Conservation (phyloP, 1,284 basidiomycete genomes). For the Ceratobasidium sp. region DNA sequence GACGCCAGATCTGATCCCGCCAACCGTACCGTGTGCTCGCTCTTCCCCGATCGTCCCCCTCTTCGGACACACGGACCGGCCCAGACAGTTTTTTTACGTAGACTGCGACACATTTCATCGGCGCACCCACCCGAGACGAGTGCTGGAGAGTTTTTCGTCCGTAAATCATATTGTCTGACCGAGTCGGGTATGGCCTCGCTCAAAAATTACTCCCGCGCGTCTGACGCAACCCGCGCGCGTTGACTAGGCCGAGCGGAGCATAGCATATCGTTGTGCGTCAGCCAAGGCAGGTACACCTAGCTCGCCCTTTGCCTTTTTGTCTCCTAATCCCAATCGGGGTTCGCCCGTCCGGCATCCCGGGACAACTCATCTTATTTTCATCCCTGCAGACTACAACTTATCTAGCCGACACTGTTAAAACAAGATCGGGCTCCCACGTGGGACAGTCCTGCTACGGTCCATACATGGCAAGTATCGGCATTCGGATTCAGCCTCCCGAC, state of each 20-base stretch:
- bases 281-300: slow-evolving; percentile 4
- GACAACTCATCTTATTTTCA: background rate
- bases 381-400: background rate
- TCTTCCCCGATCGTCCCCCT: background rate
- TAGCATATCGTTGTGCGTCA: background rate
- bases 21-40: background rate
- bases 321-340: slow-evolving; percentile 2
- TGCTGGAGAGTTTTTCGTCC: background rate
- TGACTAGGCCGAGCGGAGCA: slow-evolving; percentile 1
- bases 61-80: background rate
- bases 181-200: background rate
- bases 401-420: slow-evolving; percentile 11
- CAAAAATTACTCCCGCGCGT: background rate
- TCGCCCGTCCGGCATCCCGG: background rate
- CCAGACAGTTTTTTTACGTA: background rate
- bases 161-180: background rate
- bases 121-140: too few relatives aligned
- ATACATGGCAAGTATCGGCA: slow-evolving; percentile 13
- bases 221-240: background rate
- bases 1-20: slow-evolving; percentile 7
- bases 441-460: background rate
- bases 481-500: slow-evolving; percentile 28
- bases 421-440: slow-evolving; percentile 35
- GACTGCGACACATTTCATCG: background rate
- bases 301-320: background rate